Percentiles rank a stretch among this genome's conserved stretches.
These are phyloP conservation scores for Pseudomonodictys pantanalensis DNA, from an alignment of 495 filamentous ascomycete species.

Conservation along the genomic window DNA sequence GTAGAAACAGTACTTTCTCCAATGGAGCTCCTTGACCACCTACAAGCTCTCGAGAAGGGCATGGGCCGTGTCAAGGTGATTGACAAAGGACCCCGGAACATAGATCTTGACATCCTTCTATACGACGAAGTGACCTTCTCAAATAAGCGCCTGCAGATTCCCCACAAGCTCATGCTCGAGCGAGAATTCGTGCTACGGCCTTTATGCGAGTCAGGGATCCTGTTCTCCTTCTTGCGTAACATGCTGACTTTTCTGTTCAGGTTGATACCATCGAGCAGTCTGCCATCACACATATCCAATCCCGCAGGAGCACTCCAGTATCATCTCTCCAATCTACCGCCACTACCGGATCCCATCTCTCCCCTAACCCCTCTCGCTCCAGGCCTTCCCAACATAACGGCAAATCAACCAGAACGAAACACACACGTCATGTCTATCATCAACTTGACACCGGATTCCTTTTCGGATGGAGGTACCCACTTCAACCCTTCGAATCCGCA, in stretches of 20 bases:
- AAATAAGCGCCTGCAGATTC: conserved; percentile 72
- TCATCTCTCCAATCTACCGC: conserved; percentile 63
- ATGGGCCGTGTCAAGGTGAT: conserved; percentile 80
- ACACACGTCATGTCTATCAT: conserved; percentile 92
- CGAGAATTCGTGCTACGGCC: conserved; percentile 91
- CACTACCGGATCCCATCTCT: conserved; percentile 53
- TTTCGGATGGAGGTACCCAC: conserved; percentile 83
- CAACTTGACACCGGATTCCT: conserved; percentile 95
- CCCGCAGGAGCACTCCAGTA: conserved; percentile 40
- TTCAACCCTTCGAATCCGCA: conserved; percentile 39
- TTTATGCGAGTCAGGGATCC: conserved; percentile 82
- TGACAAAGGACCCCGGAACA: conserved; percentile 89
- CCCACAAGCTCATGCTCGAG: conserved; percentile 82
- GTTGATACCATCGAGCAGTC: conserved; percentile 30
- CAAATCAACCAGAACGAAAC: conserved; percentile 59
- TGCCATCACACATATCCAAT: conserved; percentile 9
- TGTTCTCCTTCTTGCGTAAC: background rate
- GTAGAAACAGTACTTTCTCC: conserved; percentile 77
- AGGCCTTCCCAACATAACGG: conserved; percentile 56
- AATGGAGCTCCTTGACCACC: conserved; percentile 66
- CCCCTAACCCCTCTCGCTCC: conserved; percentile 67
- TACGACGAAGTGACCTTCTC: conserved; percentile 68
- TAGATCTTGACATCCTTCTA: conserved; percentile 90
- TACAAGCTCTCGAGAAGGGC: conserved; percentile 77
- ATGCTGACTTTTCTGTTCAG: conserved; percentile 15